These are phyloP conservation scores for Endotrypanum monterogeii DNA, from an alignment of 208 protist species.

Conservation along the genomic window DNA sequence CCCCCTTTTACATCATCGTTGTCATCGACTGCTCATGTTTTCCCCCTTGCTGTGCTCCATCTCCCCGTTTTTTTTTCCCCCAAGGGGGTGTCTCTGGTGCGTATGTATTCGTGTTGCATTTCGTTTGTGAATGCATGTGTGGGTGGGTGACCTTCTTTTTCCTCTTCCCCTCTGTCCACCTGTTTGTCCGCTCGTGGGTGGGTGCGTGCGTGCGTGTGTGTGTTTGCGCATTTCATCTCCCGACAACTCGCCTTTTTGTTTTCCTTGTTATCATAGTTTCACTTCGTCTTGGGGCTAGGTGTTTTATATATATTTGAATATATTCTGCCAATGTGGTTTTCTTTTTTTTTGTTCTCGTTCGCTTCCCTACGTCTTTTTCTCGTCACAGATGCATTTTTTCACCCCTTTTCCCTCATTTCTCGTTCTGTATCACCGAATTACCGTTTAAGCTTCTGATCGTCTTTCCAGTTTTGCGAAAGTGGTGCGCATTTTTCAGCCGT, in stretches of 20 bases:
- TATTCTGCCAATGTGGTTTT: neutral
- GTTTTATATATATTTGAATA: neutral
- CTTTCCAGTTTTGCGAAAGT: neutral
- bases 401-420: neutral
- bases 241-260: neutral
- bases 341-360: neutral
- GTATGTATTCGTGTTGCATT: neutral
- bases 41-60: neutral
- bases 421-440: neutral
- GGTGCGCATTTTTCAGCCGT: too few species aligned
- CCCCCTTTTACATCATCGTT: conserved; percentile 3
- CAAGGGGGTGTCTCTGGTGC: neutral
- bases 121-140: neutral
- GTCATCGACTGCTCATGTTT: neutral
- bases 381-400: too few species aligned
- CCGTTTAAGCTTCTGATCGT: neutral
- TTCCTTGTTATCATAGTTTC: neutral
- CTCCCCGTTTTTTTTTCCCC: too few species aligned
- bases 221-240: neutral
- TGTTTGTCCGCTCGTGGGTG: neutral
- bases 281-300: too few species aligned
- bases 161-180: neutral
- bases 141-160: neutral
- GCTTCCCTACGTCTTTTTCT: neutral
- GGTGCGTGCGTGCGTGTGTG: neutral